A percentile compares a stretch with the other conserved stretches of the same genome.
Conservation (phyloP, 2,329 filamentous ascomycete species). For the Helotiales sp. region DNA sequence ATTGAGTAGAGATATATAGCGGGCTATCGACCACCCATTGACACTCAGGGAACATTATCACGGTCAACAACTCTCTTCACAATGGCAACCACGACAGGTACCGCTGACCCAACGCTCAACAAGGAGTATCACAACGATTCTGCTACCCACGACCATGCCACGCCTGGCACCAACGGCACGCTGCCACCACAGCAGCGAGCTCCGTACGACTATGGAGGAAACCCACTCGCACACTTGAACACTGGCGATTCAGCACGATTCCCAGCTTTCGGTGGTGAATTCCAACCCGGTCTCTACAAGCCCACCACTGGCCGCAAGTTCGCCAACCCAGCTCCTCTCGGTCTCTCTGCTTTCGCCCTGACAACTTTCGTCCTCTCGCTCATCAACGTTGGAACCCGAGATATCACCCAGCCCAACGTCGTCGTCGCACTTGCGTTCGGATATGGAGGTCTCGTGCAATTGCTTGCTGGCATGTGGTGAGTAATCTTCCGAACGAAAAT, state of each 20-base stretch:
- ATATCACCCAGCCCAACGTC: slow-evolving; percentile 49
- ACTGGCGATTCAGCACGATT: slow-evolving; percentile 43
- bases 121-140: slow-evolving; percentile 25
- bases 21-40: slow-evolving; percentile 6
- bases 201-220: slow-evolving; percentile 35
- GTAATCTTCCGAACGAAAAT: slow-evolving; percentile 12
- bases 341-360: slow-evolving; percentile 60
- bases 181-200: not conserved
- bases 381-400: slow-evolving; percentile 54
- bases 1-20: slow-evolving; percentile 12
- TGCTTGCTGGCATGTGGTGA: slow-evolving; percentile 69
- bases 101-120: slow-evolving; percentile 19
- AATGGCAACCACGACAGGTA: slow-evolving; percentile 28
- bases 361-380: slow-evolving; percentile 62
- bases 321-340: slow-evolving; percentile 61
- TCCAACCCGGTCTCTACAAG: slow-evolving; percentile 60
- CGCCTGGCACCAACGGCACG: not conserved
- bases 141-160: slow-evolving; percentile 23
- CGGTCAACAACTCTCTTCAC: slow-evolving; percentile 8
- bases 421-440: slow-evolving; percentile 57
- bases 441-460: slow-evolving; percentile 68
- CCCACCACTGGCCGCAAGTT: slow-evolving; percentile 52
- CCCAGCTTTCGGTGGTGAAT: slow-evolving; percentile 58
- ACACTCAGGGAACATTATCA: not conserved
- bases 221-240: slow-evolving; percentile 50